phyloP scores from a whole-genome alignment of 257 asterid species.

The Jasminum sambac region DNA sequence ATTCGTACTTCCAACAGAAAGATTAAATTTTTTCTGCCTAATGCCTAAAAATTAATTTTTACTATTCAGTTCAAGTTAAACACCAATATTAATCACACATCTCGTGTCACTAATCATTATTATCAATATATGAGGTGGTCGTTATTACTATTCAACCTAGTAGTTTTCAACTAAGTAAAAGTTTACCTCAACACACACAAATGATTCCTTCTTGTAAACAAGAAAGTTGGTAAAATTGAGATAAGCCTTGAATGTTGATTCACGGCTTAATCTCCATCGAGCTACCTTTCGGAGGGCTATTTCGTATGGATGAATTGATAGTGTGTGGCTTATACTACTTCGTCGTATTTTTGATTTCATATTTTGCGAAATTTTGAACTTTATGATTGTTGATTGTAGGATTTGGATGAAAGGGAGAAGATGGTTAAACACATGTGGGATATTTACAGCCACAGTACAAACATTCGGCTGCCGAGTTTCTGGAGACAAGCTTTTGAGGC shows the following conservation, averaged over 20 bases:
- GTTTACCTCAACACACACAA: too few relatives aligned
- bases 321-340: neutral
- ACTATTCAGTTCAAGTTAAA: too few relatives aligned
- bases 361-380: constrained; percentile 5
- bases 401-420: constrained; percentile 85
- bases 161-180: too few relatives aligned
- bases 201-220: too few relatives aligned
- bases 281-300: neutral
- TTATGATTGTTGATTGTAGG: constrained; percentile 38
- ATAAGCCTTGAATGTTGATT: neutral
- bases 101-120: too few relatives aligned
- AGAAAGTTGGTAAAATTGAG: too few relatives aligned
- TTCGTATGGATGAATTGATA: neutral
- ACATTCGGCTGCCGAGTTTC: constrained; percentile 58
- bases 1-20: too few relatives aligned
- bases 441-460: constrained; percentile 68
- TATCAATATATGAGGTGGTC: too few relatives aligned
- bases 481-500: constrained; percentile 96
- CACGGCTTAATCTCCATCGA: neutral
- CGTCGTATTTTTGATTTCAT: neutral
- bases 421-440: constrained; percentile 91
- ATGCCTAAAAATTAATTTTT: too few relatives aligned
- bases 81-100: too few relatives aligned
- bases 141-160: too few relatives aligned
- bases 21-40: too few relatives aligned